These are phyloP conservation scores for Lagerstroemia speciosa DNA, from an alignment of 345 rosid genomes.

Conservation along the genomic window DNA sequence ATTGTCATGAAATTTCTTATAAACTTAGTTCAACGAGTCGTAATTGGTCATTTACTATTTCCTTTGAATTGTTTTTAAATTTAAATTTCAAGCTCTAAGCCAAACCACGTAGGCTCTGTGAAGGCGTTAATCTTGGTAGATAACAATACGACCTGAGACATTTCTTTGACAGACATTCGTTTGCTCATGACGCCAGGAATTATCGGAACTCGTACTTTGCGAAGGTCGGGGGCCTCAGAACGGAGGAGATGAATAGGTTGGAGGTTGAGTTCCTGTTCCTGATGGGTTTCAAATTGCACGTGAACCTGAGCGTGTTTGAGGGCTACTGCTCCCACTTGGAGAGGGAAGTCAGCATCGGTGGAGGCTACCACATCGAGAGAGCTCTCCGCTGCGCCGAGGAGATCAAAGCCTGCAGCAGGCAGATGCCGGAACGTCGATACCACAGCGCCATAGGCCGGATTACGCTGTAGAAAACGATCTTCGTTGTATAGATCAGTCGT, in stretches of 20 bases:
- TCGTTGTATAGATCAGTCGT: too few species aligned
- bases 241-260: constrained; percentile 58
- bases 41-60: too few species aligned
- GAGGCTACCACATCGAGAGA: constrained; percentile 81
- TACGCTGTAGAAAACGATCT: constrained; percentile 28
- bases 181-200: constrained; percentile 38
- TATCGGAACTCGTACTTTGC: constrained; percentile 77
- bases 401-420: constrained; percentile 49
- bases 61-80: too few species aligned
- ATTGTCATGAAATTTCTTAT: too few species aligned
- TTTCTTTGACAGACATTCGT: neutral
- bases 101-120: too few species aligned
- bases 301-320: constrained; percentile 82
- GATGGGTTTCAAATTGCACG: constrained; percentile 86
- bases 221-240: constrained; percentile 68
- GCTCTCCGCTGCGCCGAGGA: constrained; percentile 78
- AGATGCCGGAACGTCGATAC: constrained; percentile 28
- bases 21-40: too few species aligned
- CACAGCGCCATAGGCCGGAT: constrained; percentile 33
- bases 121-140: neutral
- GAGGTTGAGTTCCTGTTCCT: constrained; percentile 74
- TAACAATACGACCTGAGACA: too few species aligned
- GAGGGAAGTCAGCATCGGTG: constrained; percentile 81
- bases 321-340: constrained; percentile 83
- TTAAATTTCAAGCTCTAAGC: too few species aligned